Conservation (phyloP, 2,329 filamentous ascomycete species). For the Aureobasidium sp. region DNA sequence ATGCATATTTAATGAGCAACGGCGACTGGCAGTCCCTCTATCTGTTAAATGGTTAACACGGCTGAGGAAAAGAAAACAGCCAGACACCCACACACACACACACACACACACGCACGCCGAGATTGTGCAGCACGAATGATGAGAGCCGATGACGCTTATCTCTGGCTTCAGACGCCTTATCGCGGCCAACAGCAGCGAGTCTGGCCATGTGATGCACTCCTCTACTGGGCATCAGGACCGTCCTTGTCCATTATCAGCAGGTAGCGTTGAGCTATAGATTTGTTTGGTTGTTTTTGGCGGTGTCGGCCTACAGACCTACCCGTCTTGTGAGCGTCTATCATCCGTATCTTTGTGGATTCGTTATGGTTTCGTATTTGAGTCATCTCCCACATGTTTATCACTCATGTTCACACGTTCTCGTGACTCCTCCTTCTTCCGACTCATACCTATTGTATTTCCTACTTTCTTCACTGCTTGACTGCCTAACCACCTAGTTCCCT, state of each 20-base stretch:
- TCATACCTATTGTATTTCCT: not conserved
- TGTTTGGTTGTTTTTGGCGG: not conserved
- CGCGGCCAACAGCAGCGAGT: constrained; percentile 4
- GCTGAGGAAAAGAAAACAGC: not conserved
- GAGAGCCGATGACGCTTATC: constrained; percentile 7
- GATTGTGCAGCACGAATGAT: not conserved
- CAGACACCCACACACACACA: no score
- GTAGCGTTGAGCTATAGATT: not conserved
- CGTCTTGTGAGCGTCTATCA: constrained; percentile 10
- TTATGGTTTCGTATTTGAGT: constrained; percentile 1
- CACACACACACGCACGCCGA: not conserved
- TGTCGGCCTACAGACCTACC: not conserved
- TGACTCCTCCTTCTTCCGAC: not conserved
- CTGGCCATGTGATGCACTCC: constrained; percentile 5
- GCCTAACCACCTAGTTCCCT: not conserved
- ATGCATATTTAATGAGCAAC: not conserved
- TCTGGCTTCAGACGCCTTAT: constrained; percentile 8
- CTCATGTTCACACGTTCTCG: not conserved
- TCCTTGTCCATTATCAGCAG: constrained; percentile 4
- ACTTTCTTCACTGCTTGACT: not conserved
- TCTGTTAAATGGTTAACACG: not conserved
- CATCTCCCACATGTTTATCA: not conserved
- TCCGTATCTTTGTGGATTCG: constrained; percentile 3
- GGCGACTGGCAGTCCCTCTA: not conserved
- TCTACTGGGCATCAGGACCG: not conserved